Conservation (phyloP, 225 moss, liverwort and hornwort species). For the Sphagnum contortum region DNA sequence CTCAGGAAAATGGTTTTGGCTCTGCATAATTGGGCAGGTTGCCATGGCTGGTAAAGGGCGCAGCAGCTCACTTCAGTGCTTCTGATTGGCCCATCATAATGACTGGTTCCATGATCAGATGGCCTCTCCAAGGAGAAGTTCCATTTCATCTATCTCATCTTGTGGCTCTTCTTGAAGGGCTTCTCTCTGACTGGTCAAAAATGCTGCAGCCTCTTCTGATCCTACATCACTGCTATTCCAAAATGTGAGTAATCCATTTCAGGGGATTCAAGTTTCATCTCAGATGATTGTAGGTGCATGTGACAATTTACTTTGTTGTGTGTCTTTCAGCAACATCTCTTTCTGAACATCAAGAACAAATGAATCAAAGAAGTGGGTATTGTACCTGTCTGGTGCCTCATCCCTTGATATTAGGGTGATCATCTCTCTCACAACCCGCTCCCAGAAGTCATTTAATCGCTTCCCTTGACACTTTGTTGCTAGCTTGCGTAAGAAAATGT, state of each 20-base stretch:
- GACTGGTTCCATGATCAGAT: slow-evolving; percentile 16
- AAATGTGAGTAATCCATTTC: neutral
- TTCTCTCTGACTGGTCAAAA: slow-evolving; percentile 32
- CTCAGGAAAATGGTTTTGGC: no score
- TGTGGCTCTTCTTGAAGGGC: slow-evolving; percentile 34
- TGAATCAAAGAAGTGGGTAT: neutral
- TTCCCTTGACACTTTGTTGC: slow-evolving; percentile 53
- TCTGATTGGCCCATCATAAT: no score
- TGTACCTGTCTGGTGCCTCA: slow-evolving; percentile 83
- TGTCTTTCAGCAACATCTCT: neutral
- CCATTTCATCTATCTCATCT: slow-evolving; percentile 92
- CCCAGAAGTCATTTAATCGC: slow-evolving; percentile 77
- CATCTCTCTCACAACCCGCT: slow-evolving; percentile 28
- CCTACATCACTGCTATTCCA: slow-evolving; percentile 45
- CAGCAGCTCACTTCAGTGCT: no score
- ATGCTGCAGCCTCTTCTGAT: slow-evolving; percentile 60
- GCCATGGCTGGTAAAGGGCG: no score
- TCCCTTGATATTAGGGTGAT: slow-evolving; percentile 66
- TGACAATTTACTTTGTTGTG: neutral
- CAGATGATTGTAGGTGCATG: neutral
- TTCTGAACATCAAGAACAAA: neutral
- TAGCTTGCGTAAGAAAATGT: slow-evolving; percentile 57
- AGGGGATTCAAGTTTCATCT: neutral
- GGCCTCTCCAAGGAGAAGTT: slow-evolving; percentile 76
- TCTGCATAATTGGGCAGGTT: no score